A percentile compares a stretch with the other conserved stretches of the same genome.
Conservation (phyloP, 2,329 filamentous ascomycete species). For the Colletotrichum chlorophyti region DNA sequence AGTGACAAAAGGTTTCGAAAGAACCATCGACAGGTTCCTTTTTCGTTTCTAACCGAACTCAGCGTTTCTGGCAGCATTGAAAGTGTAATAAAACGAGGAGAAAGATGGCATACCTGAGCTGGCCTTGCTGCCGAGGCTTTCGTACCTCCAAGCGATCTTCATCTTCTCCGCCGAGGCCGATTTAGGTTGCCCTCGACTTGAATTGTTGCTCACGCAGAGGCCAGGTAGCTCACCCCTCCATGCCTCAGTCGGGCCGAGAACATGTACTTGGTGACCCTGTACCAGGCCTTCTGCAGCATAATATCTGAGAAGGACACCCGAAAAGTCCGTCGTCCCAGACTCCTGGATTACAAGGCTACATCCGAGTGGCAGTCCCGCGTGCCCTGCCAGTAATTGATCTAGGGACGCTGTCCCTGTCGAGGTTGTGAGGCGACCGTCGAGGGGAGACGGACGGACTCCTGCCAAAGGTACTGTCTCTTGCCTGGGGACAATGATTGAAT, state of each 20-base stretch:
- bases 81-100: background rate
- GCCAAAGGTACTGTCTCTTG: conserved; percentile 47
- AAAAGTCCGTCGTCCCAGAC: conserved; percentile 92
- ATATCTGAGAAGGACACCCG: conserved; percentile 81
- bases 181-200: conserved; percentile 47
- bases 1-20: conserved; percentile 67
- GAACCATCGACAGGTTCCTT: conserved; percentile 27
- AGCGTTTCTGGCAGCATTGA: background rate
- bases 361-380: conserved; percentile 84
- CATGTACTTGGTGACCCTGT: conserved; percentile 88
- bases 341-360: conserved; percentile 84
- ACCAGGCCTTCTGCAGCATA: conserved; percentile 93
- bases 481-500: conserved; percentile 29
- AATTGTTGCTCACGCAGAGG: conserved; percentile 54
- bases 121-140: conserved; percentile 63
- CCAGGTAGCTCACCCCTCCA: conserved; percentile 89
- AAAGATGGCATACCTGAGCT: conserved; percentile 28
- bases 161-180: conserved; percentile 72
- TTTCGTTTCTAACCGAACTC: background rate
- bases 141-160: conserved; percentile 99
- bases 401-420: conserved; percentile 90
- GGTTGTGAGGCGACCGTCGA: conserved; percentile 86
- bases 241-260: conserved; percentile 78
- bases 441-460: conserved; percentile 80
- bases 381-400: conserved; percentile 84